These are phyloP conservation scores for Lactifluus pinguis DNA, from an alignment of 768 basidiomycete species.

Conservation along the genomic window DNA sequence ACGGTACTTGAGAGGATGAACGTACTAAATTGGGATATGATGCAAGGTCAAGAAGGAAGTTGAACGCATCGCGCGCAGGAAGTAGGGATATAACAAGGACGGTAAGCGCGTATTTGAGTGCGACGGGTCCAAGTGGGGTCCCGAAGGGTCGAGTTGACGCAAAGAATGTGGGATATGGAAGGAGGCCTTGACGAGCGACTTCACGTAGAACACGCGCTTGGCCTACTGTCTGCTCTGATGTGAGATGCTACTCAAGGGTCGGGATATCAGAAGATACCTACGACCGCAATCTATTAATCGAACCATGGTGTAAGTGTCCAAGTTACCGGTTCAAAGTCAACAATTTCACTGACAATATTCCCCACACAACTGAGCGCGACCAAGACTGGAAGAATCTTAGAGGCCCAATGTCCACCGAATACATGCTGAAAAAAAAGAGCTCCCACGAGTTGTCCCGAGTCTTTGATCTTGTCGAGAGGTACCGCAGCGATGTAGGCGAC, in stretches of 20 bases:
- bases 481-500: slow-evolving; percentile 33
- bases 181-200: slow-evolving; percentile 42
- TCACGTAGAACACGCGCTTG: slow-evolving; percentile 41
- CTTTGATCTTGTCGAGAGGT: slow-evolving; percentile 35
- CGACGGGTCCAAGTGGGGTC: slow-evolving; percentile 37
- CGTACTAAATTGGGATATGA: slow-evolving; percentile 30
- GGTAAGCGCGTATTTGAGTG: slow-evolving; percentile 32
- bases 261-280: background rate
- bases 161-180: slow-evolving; percentile 41
- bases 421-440: slow-evolving; percentile 43
- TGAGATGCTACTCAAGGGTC: background rate
- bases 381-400: slow-evolving; percentile 15
- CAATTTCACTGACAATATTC: slow-evolving; percentile 29
- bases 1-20: background rate
- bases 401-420: slow-evolving; percentile 32
- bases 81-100: slow-evolving; percentile 34
- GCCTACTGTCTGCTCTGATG: slow-evolving; percentile 27
- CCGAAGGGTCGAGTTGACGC: slow-evolving; percentile 41
- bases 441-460: slow-evolving; percentile 38
- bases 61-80: slow-evolving; percentile 30
- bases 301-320: slow-evolving; percentile 33
- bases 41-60: slow-evolving; percentile 34
- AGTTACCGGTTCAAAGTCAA: slow-evolving; percentile 27
- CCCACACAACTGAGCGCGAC: slow-evolving; percentile 18
- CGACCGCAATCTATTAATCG: slow-evolving; percentile 21